phyloP scores from a whole-genome alignment of 805 yeast species.

The Starmera dryadoides region DNA sequence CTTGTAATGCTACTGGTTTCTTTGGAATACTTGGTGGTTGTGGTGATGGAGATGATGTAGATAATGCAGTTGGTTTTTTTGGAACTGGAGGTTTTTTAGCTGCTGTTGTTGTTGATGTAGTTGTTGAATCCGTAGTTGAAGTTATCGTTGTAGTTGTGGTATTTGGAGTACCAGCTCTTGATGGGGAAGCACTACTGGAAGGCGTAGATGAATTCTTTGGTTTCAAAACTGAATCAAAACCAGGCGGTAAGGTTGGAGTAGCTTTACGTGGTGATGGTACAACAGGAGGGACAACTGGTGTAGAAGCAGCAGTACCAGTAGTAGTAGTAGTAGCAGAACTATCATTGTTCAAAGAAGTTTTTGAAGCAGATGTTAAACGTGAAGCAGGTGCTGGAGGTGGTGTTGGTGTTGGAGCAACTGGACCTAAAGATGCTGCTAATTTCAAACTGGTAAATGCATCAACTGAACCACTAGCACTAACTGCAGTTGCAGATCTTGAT shows the following conservation, averaged over 20 bases:
- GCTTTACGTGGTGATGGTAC: no score
- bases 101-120: background rate
- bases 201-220: no score
- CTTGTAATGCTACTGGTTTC: conserved; percentile 2
- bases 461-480: background rate
- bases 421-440: background rate
- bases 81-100: conserved; percentile 2
- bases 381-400: conserved; percentile 6
- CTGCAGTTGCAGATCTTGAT: conserved; percentile 1
- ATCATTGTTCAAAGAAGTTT: no score
- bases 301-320: no score
- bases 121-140: background rate
- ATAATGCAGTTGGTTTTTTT: conserved; percentile 8
- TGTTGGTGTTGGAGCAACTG: conserved; percentile 1
- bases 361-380: conserved; percentile 8
- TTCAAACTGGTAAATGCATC: no score
- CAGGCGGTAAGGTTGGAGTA: no score
- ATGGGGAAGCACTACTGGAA: no score
- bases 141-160: no score
- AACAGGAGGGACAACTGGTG: no score
- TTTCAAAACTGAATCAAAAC: no score
- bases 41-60: background rate
- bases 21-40: conserved; percentile 1
- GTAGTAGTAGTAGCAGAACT: no score
- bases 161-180: no score